Base-by-base conservation (phyloP, 202 grass and related monocot species). In the Saccharum hybrid region DNA sequence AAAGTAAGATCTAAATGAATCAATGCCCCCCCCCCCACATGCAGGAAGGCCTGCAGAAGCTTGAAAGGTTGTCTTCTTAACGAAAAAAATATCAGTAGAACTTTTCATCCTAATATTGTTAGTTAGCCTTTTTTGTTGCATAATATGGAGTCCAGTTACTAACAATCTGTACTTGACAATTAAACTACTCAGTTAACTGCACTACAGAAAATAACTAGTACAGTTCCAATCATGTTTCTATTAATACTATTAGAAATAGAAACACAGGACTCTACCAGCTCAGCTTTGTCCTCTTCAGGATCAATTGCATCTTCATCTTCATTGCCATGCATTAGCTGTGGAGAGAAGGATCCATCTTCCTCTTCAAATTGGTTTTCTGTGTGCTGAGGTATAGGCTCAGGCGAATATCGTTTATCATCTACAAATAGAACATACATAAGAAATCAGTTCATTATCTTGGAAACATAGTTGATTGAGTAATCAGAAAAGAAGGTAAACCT, bases 271-370 rank as follows among this genome's bases (percentile, higher is more conserved):
- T 69, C 16, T 90, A 98, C 96, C 91, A 99, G 83, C 75, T 99
- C 96, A 31, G 89, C 93, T 80, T 87, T 89, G 85, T 99, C 96
- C 86, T 94, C 93, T 57, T 94, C 96, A 89, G 96, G 96, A 90
- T 99, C 96, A 74, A 99, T 92, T 81, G 93, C 96, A 80, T 86
- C 93, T 86, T 96, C 96, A 48, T 92, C 91, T 88, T 92, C 96
- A 92, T 80, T 65, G 52, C 81, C 91, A 56, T 99, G 96, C 91
- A 89, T 87, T 54, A 99, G 82, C 83, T 96, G 89, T 56, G 96
- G 96, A 34, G 96, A 99, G 72, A 99, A 96, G 34, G 96, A 99
- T 11, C 93, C 96, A 73, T 81, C 78, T 59, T 96, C 96, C 65
- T 97, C 90, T 63, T 96, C 88, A 59, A 81, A 75, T 70, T 84